phyloP scores from a whole-genome alignment of 306 rosid genomes.

The Pachyrhizus erosus region DNA sequence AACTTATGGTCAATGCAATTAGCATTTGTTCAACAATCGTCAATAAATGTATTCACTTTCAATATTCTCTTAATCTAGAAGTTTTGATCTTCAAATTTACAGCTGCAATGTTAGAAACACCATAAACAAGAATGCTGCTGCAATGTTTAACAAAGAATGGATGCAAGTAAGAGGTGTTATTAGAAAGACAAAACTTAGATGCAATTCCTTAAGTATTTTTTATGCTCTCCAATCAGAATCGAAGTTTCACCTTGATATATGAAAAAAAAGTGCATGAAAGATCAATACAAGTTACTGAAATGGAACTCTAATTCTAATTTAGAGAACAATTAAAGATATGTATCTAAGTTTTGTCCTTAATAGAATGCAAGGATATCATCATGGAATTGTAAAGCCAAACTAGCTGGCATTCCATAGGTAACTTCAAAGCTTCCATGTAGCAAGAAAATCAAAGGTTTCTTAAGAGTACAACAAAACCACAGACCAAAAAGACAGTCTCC shows the following conservation, averaged over 20 bases:
- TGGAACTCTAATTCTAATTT: not conserved
- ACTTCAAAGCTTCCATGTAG: not conserved
- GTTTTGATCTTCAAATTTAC: not conserved
- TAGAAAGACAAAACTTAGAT: not conserved
- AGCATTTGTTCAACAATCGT: conserved; percentile 22
- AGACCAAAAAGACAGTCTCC: conserved; percentile 14
- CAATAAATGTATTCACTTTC: not conserved
- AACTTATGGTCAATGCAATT: not conserved
- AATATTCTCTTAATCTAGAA: not conserved
- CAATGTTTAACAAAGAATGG: not conserved
- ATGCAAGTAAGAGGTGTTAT: conserved; percentile 10
- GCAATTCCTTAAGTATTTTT: not conserved
- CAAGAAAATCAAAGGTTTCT: conserved; percentile 28
- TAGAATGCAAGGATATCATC: not conserved
- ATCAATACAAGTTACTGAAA: not conserved
- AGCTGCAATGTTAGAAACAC: conserved; percentile 26
- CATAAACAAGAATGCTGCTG: conserved; percentile 3
- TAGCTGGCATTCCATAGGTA: not conserved
- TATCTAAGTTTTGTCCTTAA: no score
- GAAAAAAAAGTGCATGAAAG: not conserved
- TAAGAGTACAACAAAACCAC: conserved; percentile 38
- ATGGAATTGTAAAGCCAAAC: conserved; percentile 14
- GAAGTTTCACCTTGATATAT: not conserved
- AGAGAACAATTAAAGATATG: not conserved
- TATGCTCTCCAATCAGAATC: not conserved